A percentile compares a stretch with the other conserved stretches of the same genome.
Conservation (phyloP, 768 basidiomycete species). For the Galerina sulciceps region DNA sequence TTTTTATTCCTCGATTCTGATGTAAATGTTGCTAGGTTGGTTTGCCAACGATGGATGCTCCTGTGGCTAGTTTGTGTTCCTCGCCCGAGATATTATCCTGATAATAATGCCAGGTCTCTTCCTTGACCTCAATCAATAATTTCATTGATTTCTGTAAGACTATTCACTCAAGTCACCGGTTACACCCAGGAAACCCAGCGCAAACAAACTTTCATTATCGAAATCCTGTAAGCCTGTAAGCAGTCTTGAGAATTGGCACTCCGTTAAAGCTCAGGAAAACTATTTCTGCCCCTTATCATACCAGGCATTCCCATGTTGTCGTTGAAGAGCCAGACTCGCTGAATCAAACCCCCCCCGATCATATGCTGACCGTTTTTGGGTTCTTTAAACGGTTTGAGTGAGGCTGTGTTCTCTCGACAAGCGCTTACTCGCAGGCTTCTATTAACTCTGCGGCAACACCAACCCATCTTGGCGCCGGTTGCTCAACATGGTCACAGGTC, state of each 20-base stretch:
- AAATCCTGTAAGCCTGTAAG: conserved; percentile 52
- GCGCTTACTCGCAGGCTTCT: conserved; percentile 56
- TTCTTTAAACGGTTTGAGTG: conserved; percentile 64
- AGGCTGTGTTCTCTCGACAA: too few species aligned
- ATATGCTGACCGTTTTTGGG: conserved; percentile 53
- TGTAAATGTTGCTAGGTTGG: conserved; percentile 50
- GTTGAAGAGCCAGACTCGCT: conserved; percentile 53
- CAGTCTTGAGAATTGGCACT: conserved; percentile 56
- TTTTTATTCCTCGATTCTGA: conserved; percentile 45
- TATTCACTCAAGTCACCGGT: conserved; percentile 53
- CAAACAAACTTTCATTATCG: conserved; percentile 55
- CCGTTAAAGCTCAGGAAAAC: conserved; percentile 57
- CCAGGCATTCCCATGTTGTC: conserved; percentile 63
- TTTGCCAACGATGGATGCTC: conserved; percentile 53
- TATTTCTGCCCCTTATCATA: conserved; percentile 66
- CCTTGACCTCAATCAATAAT: conserved; percentile 65
- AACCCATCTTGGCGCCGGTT: conserved; percentile 59
- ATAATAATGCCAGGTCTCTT: conserved; percentile 51
- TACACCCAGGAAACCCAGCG: conserved; percentile 57
- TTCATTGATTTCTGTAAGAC: conserved; percentile 64
- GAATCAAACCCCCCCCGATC: conserved; percentile 45
- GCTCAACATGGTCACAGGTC: conserved; percentile 67
- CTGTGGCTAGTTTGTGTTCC: conserved; percentile 33
- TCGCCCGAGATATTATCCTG: neutral
- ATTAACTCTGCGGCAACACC: conserved; percentile 65